These are phyloP conservation scores for Plenodomus tracheiphilus DNA, from an alignment of 2,329 filamentous ascomycete species.

Conservation along the genomic window DNA sequence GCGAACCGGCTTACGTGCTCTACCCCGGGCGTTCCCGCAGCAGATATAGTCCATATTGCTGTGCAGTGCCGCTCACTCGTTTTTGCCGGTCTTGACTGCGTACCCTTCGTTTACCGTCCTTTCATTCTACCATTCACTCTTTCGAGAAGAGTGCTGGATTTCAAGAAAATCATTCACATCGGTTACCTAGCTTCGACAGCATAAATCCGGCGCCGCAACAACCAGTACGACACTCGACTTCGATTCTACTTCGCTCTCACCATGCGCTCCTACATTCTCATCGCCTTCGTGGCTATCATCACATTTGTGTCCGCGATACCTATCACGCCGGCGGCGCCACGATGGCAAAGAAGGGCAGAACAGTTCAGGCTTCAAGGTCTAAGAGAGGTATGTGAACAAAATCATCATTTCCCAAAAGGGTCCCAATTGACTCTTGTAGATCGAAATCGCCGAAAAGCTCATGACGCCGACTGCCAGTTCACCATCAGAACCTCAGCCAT, in stretches of 20 bases:
- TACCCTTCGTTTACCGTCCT: conserved; percentile 15
- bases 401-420: not conserved
- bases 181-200: not conserved
- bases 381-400: conserved; percentile 29
- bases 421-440: conserved; percentile 22
- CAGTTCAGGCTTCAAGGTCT: conserved; percentile 40
- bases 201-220: not conserved
- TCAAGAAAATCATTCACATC: not conserved
- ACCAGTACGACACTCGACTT: not conserved
- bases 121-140: conserved; percentile 13
- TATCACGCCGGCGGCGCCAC: conserved; percentile 42
- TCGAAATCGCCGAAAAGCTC: conserved; percentile 39
- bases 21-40: conserved; percentile 15
- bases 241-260: not conserved
- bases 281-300: conserved; percentile 30
- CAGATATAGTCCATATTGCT: conserved; percentile 11
- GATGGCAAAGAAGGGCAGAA: conserved; percentile 36
- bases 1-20: conserved; percentile 21
- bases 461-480: conserved; percentile 23
- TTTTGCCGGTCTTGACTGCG: not conserved
- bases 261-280: conserved; percentile 33
- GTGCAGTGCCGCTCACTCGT: conserved; percentile 4
- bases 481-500: conserved; percentile 15
- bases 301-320: conserved; percentile 33
- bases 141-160: conserved; percentile 22